These are phyloP conservation scores for Neurospora sp. DNA, from an alignment of 2,329 filamentous ascomycete species.

Conservation along the genomic window DNA sequence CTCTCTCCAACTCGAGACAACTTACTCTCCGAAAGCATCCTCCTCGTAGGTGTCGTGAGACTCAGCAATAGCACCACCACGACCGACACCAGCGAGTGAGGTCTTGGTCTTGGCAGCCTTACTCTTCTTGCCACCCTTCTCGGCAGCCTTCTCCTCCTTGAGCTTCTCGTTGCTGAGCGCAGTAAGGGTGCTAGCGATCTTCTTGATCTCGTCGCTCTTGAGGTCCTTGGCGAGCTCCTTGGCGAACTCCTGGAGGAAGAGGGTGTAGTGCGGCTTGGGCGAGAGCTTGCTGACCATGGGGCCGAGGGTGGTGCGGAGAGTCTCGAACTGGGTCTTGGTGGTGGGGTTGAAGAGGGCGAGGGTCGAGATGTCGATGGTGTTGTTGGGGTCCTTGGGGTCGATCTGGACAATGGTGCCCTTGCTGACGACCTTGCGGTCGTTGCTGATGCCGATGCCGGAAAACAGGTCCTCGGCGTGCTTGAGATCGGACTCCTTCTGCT, in stretches of 20 bases:
- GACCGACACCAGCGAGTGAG: slow-evolving; percentile 54
- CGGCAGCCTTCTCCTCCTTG: slow-evolving; percentile 92
- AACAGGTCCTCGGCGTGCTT: slow-evolving; percentile 88
- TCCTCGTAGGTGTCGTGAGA: slow-evolving; percentile 68
- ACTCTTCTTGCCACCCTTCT: slow-evolving; percentile 92
- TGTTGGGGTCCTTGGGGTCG: slow-evolving; percentile 62
- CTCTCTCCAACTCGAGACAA: neutral
- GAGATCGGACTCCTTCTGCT: slow-evolving; percentile 81
- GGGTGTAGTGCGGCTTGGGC: slow-evolving; percentile 82
- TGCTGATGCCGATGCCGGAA: slow-evolving; percentile 63
- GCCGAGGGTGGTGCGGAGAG: slow-evolving; percentile 65
- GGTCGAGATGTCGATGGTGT: slow-evolving; percentile 68
- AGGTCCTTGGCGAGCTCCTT: slow-evolving; percentile 83
- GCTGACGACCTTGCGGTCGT: slow-evolving; percentile 59
- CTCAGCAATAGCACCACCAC: slow-evolving; percentile 34
- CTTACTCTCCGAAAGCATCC: slow-evolving; percentile 62
- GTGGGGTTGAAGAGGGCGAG: slow-evolving; percentile 82
- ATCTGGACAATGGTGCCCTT: slow-evolving; percentile 56
- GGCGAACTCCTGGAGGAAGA: slow-evolving; percentile 85
- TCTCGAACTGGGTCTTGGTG: slow-evolving; percentile 78
- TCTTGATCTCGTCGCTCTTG: slow-evolving; percentile 91
- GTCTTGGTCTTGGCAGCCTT: slow-evolving; percentile 97
- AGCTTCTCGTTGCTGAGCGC: slow-evolving; percentile 93
- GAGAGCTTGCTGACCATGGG: slow-evolving; percentile 65
- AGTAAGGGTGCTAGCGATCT: slow-evolving; percentile 80